Percentiles rank a stretch among this genome's conserved stretches.
These are phyloP conservation scores for Aspergillus intermedius DNA, from an alignment of 2,329 filamentous ascomycete genomes.

Conservation along the genomic window DNA sequence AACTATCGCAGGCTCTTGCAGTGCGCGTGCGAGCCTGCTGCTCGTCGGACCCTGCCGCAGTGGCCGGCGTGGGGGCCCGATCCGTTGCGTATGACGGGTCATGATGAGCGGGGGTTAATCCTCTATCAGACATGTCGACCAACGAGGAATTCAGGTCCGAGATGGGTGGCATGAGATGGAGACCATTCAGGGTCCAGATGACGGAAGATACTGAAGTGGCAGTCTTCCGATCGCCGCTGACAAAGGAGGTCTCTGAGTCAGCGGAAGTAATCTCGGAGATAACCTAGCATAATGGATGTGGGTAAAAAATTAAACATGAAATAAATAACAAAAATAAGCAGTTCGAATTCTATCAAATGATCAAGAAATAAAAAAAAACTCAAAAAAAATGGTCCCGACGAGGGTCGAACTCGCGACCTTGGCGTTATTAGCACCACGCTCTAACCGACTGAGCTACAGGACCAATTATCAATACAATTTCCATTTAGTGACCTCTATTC, in stretches of 20 bases:
- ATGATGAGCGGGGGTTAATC: too few relatives aligned
- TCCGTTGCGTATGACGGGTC: slow-evolving; percentile 7
- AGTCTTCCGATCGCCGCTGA: slow-evolving; percentile 5
- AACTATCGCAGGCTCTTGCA: slow-evolving; percentile 44
- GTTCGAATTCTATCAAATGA: background rate
- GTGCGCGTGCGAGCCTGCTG: slow-evolving; percentile 18
- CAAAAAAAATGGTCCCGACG: slow-evolving; percentile 8
- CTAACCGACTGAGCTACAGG: slow-evolving; percentile 12
- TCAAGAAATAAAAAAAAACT: background rate
- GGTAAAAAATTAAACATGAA: background rate
- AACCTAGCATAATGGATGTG: too few relatives aligned
- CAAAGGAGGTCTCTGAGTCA: slow-evolving; percentile 1
- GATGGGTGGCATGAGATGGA: background rate
- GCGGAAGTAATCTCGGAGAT: background rate
- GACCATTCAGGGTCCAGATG: background rate
- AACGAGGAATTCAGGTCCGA: background rate
- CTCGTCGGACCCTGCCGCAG: slow-evolving; percentile 10
- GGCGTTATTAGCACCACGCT: slow-evolving; percentile 12
- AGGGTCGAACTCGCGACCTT: slow-evolving; percentile 13
- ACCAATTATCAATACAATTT: slow-evolving; percentile 2
- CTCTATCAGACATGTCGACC: background rate
- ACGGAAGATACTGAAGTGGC: background rate
- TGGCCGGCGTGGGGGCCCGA: slow-evolving; percentile 6
- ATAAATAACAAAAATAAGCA: background rate
- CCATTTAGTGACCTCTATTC: background rate